Base-by-base conservation (phyloP, 345 rosid species). In the Gossypioides kirkii region DNA sequence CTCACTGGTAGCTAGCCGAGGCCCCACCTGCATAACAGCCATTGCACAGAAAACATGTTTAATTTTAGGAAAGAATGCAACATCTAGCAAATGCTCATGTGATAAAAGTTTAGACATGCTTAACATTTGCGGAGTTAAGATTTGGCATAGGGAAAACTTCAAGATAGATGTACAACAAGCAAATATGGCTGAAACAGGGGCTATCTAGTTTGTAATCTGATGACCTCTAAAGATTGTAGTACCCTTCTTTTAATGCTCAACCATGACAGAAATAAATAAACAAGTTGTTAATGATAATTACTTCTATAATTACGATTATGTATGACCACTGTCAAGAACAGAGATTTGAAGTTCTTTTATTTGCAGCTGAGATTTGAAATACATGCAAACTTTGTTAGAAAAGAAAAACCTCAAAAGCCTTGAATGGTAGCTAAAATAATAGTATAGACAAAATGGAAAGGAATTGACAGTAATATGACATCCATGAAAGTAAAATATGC, bases 21-120 rank as follows among this genome's bases (percentile, higher is more conserved):
- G 69, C 32, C 63, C 47, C 78, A 74, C 85, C 92, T 83, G 75
- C 78, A 74, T 2, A 61, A n/a, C 54, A 78, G 54, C 60, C 36
- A 55, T 22, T 12, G 22, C 8, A 52, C 16, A 54, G 55, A n/a
- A 18, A 61, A 6, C 52, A 1, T 38, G 58, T 46, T 54, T 6
- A 38, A n/a, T 69, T 58, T 14, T 26, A 45, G 54, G 28, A 17
- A 68, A 49, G 59, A 25, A 20, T 1, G 6, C 50, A 66, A 16
- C 18, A 72, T 68, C 53, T 64, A n/a, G 55, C 28, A 50, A 25
- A 12, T 1, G 6, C 50, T 61, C 18, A 75, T 68, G 53, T 64
- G 14, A 66, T 41, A 61, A 47, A 32, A 22, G 12, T 10, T 5
- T 1, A 38, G 14, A 65, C 41, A 54, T 50, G 42, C 77, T 18